Evolutionary conservation across 441 rosid species (phyloP), one percentile per base, ranked within the genome.

Genomic region (Mallotus repandus): DNA sequence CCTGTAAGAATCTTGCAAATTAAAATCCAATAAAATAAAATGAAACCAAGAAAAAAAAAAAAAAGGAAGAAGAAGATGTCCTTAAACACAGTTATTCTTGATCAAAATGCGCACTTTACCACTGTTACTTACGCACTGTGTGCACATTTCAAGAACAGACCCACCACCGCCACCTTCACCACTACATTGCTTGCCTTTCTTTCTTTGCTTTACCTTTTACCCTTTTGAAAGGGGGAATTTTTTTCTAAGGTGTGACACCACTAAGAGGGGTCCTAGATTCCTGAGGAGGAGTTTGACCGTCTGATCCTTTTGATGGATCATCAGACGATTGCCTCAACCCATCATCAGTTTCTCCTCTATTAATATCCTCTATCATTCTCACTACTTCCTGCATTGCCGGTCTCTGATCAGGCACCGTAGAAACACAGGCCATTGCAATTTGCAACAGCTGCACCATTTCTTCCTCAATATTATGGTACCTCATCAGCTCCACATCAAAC

Each of bases 361-460:
- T 91, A 70, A 92, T 87, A 64, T 91, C 96, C 71, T 94, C 99
- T 53, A 94, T 92, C 99, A 94, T 94, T 49, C 96, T 85, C 19
- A 92, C 69, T 63, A 92, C 98, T 72, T 94, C 97, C 4, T 76
- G 86, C 97, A 94, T 94, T 0, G 82, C 86, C 0, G 98, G 99
- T 62, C 99, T 66, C 76, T 92, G 99, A 76, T 92, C 98, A 3
- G 99, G 99, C 45, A 90, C 88, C 0, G 85, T 84, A 0, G 97
- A 83, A 0, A 92, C 98, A 68, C 99, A 95, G 0, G 89, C 79
- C 98, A 95, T 95, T 2, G 99, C 99, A 7, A 93, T 89, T 69
- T 95, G 99, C 64, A 95, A 84, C 76, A 95, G 79, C 84, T 93
- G 99, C 56, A 95, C 99, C 99, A 95, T 95, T 82, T 95, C 98